Conservation (phyloP, 2,329 filamentous ascomycete species). For the Penicillium rolfsii region DNA sequence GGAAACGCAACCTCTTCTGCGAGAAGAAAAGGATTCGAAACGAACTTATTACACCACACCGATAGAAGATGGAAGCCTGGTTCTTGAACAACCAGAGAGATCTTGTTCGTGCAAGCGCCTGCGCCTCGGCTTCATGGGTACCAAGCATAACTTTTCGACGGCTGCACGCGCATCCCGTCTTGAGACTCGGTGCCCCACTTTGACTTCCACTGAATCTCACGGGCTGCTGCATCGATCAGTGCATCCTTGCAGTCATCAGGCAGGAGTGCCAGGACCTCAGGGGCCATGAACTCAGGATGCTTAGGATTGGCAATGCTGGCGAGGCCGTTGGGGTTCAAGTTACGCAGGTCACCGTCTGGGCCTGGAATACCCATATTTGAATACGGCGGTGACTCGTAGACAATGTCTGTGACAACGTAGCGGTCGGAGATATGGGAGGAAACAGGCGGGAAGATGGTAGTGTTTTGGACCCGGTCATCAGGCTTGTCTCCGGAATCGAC, state of each 20-base stretch:
- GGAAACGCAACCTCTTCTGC: neutral
- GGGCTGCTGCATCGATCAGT: constrained; percentile 67
- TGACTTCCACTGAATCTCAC: constrained; percentile 72
- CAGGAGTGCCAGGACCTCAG: constrained; percentile 49
- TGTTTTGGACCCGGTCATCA: constrained; percentile 4
- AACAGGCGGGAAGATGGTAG: constrained; percentile 56
- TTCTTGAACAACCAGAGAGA: too few species aligned
- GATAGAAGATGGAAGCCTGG: too few species aligned
- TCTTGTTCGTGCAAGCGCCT: neutral
- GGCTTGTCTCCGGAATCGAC: constrained; percentile 4
- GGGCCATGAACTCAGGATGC: constrained; percentile 42
- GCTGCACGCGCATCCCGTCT: constrained; percentile 48
- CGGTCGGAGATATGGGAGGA: constrained; percentile 63
- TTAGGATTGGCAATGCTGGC: constrained; percentile 40
- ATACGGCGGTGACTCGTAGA: constrained; percentile 61
- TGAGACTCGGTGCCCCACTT: constrained; percentile 72
- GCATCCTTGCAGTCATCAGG: constrained; percentile 65
- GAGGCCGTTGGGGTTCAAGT: constrained; percentile 49
- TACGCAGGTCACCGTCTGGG: constrained; percentile 42
- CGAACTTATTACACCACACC: neutral
- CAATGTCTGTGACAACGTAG: constrained; percentile 65
- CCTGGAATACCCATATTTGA: constrained; percentile 64
- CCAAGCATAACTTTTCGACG: constrained; percentile 47
- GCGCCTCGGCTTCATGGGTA: constrained; percentile 33
- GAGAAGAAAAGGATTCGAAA: neutral